These are phyloP conservation scores for Penicillium sp. DNA, from an alignment of 2,329 filamentous ascomycete species.

Conservation along the genomic window DNA sequence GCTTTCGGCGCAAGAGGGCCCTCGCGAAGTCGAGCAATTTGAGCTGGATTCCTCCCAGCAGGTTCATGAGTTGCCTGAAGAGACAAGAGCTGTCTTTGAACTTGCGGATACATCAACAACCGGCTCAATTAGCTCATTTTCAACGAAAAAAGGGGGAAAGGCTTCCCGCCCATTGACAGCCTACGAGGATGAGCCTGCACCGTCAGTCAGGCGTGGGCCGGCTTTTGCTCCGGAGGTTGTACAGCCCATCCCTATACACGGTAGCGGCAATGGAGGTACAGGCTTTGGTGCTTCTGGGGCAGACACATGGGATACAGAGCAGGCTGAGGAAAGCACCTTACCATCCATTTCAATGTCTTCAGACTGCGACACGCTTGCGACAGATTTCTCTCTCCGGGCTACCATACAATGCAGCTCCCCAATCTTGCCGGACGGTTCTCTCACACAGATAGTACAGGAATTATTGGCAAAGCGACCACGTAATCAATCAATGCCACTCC, in stretches of 20 bases:
- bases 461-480: conserved; percentile 41
- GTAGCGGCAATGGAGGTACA: neutral
- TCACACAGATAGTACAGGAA: conserved; percentile 35
- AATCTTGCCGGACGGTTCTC: conserved; percentile 23
- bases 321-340: neutral
- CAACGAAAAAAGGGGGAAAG: neutral
- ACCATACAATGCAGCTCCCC: conserved; percentile 21
- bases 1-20: conserved; percentile 30
- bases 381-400: conserved; percentile 1
- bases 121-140: neutral
- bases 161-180: neutral
- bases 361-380: conserved; percentile 1
- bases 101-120: conserved; percentile 36
- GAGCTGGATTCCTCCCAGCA: conserved; percentile 29
- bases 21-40: conserved; percentile 23
- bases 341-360: conserved; percentile 9
- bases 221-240: conserved; percentile 49
- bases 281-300: neutral
- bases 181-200: conserved; percentile 34
- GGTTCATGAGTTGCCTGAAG: conserved; percentile 37
- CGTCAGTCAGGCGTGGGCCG: conserved; percentile 40
- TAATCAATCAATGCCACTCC: conserved; percentile 29
- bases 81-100: conserved; percentile 36
- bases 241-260: conserved; percentile 15
- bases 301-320: neutral